Evolutionary conservation across 805 yeast species (phyloP), one percentile per base, ranked within the genome.

Genomic region (Pichia cabralensis): DNA sequence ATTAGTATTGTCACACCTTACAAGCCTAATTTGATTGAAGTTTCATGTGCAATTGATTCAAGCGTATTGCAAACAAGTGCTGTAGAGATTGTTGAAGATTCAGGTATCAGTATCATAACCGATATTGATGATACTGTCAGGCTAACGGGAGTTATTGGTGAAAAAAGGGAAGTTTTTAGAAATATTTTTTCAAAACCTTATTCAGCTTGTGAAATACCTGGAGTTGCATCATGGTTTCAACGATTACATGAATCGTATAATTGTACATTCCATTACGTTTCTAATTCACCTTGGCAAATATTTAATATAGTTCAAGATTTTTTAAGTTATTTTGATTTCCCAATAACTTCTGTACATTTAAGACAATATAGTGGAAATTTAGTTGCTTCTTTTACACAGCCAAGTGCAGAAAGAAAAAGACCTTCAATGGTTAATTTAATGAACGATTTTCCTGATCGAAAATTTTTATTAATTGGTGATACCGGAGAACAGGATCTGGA

Each of bases 51-150:
- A 0, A 49, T 58, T 4, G 71, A 75, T 39, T 70, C 73, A 16
- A 56, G 67, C 10, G 60, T 74, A 7, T 60, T 66, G 35, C 56
- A 64, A 3, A 63, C 69, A 33, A 65, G 66, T 36, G 70, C 70
- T 19, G 55, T 68, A 2, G 56, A 62, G 33, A 46, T 67, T 22
- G 62, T 74, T 10, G 40, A 40, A 1, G 46, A 49, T 0, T 32
- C 50, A 0, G 92, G 94, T 0, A 61, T 78, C 16, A 83, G 82
- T 10, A 55, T 92, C 2, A 86, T 92, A 16, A 77, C 88, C 48
- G 99, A 92, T 55, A 78, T 92, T 27, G 99, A 92, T 53, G 99
- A 92, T 52, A 92, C 99, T 0, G 76, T 89, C 23, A 81, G 92
- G 49, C 65, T 74, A 27, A 86, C 98, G 0, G 97, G 97, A 3